Base-by-base conservation (phyloP, 495 filamentous ascomycete genomes). In the Cairneyella variabilis region DNA sequence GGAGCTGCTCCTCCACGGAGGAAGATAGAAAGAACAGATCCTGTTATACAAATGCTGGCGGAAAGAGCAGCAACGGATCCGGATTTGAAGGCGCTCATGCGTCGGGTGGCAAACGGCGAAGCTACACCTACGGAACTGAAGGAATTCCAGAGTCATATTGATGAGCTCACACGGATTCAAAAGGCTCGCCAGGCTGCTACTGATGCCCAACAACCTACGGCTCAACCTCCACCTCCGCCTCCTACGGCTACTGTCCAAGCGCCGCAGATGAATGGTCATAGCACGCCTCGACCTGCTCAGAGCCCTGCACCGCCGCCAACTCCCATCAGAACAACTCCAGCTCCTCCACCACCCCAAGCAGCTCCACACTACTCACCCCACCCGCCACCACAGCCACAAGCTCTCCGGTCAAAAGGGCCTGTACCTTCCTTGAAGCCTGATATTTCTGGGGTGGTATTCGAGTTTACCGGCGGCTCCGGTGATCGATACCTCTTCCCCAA, bases 81-180 rank as follows among this genome's bases (percentile, higher is more conserved):
- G 2, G 80, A 90, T 42, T 75, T 99, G n/a, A 91, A 96, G 60
- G 83, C 84, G n/a, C 76, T 99, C 10, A 99, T 99, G 95, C 86
- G 89, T 61, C 83, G 91, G 11, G 95, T 99, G 8, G 95, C 95
- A 3, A 84, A 86, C 21, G 93, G 91, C 18, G 83, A 89, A 52
- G 95, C 95, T 2, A 79, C 80, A 2, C 80, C 82, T 45, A 78
- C 85, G 27, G 89, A 97, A 59, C 76, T 99, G 12, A 85, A 85
- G 52, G 79, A 83, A 53, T 99, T 99, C 63, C 95, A 99, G 65
- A 74, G 77, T 42, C 91, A 97, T 48, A 97, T 99, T 55, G 89
- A 96, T 62, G 86, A 91, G 46, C 82, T 99, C 27, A 91, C 89
- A 36, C 77, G 48, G 2, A 18, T 65, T 38, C 57, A 60, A 30